A percentile compares a stretch with the other conserved stretches of the same genome.
Evolutionary conservation across 306 rosid genomes (phyloP).

Genomic region (Cyclanthera cordifolia): DNA sequence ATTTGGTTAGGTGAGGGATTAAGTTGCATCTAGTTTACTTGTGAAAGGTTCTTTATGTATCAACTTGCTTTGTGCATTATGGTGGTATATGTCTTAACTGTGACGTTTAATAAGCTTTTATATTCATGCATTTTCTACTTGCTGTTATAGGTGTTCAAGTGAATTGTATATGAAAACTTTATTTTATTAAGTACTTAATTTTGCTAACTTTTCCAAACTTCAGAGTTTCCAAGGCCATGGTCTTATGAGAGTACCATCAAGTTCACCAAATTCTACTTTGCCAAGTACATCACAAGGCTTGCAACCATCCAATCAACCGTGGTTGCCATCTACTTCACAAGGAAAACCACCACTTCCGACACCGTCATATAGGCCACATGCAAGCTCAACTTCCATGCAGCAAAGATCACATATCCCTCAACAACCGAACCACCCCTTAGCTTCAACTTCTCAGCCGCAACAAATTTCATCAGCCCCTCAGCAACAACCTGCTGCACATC

Average conservation of each 20-base stretch:
- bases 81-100: neutral
- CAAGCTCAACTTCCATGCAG: slow-evolving; percentile 50
- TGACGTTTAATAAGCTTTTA: neutral
- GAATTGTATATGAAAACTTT: neutral
- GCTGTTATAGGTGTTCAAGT: neutral
- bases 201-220: slow-evolving; percentile 2
- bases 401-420: slow-evolving; percentile 59
- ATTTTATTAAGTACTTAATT: neutral
- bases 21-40: neutral
- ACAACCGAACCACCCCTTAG: slow-evolving; percentile 33
- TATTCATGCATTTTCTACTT: neutral
- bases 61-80: neutral
- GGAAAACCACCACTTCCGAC: slow-evolving; percentile 92
- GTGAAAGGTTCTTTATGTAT: neutral
- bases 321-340: slow-evolving; percentile 72
- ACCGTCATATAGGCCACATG: slow-evolving; percentile 62
- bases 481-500: slow-evolving; percentile 47
- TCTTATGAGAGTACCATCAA: slow-evolving; percentile 47
- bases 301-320: slow-evolving; percentile 72
- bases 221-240: slow-evolving; percentile 82
- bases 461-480: slow-evolving; percentile 21
- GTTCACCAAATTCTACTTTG: slow-evolving; percentile 33
- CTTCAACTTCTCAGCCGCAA: slow-evolving; percentile 20
- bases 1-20: neutral
- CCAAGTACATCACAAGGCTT: slow-evolving; percentile 48